Evolutionary conservation across 1,139 yeast species (phyloP).

Genomic region (Scheffersomyces segobiensis): DNA sequence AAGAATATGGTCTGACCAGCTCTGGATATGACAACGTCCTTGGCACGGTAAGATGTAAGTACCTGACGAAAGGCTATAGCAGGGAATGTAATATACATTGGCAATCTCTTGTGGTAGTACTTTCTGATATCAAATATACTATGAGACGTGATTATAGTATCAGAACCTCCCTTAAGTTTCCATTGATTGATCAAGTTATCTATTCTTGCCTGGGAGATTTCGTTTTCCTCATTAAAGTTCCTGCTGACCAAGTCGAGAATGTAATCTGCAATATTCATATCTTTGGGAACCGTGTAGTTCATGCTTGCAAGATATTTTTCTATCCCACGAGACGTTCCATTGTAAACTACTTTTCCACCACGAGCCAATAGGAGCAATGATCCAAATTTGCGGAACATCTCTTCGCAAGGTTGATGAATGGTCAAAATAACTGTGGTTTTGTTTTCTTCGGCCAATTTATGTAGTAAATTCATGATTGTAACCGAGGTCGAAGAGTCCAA

Average conservation of each 20-base stretch:
- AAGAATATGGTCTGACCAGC: slow-evolving; percentile 20
- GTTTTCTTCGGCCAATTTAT: slow-evolving; percentile 14
- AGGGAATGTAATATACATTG: slow-evolving; percentile 17
- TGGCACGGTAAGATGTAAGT: slow-evolving; percentile 17
- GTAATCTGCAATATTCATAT: slow-evolving; percentile 18
- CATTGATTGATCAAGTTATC: slow-evolving; percentile 14
- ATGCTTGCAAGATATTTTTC: slow-evolving; percentile 11
- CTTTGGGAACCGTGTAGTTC: slow-evolving; percentile 15
- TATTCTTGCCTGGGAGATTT: slow-evolving; percentile 13
- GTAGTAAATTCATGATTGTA: slow-evolving; percentile 16
- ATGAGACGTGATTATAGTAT: not conserved
- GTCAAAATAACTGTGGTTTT: slow-evolving; percentile 24
- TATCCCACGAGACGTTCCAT: slow-evolving; percentile 15
- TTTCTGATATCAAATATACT: slow-evolving; percentile 18
- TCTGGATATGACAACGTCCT: slow-evolving; percentile 20
- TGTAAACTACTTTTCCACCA: slow-evolving; percentile 22
- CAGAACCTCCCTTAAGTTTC: slow-evolving; percentile 4
- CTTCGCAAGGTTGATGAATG: slow-evolving; percentile 26
- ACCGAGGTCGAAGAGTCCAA: slow-evolving; percentile 24
- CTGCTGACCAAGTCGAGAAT: slow-evolving; percentile 19
- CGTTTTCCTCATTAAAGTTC: slow-evolving; percentile 12
- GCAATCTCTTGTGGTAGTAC: slow-evolving; percentile 21
- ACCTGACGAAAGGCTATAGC: slow-evolving; percentile 17
- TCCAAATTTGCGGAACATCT: slow-evolving; percentile 21
- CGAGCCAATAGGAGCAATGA: slow-evolving; percentile 22